Evolutionary conservation across 2,329 filamentous ascomycete genomes (phyloP), one percentile per base, ranked within the genome.

Genomic region (Trichoderma sp.): DNA sequence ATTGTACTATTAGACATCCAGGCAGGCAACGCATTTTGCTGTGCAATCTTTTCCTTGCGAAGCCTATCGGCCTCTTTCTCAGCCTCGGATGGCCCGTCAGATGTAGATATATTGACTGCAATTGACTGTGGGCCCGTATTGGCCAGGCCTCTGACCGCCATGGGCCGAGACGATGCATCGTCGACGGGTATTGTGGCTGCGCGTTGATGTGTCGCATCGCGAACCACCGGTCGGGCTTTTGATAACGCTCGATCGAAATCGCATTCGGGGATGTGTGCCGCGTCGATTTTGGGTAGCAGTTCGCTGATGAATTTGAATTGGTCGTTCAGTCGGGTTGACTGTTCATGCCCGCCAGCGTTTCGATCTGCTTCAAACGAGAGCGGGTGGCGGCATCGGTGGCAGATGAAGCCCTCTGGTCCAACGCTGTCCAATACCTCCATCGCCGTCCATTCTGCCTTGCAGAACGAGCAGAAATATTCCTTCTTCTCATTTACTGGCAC

Each of bases 401-500:
- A 99, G 58, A 91, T 81, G 77, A 98, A 98, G 0, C 94, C 92
- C 58, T 83, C 79, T 1, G 85, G 84, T 61, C 91, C 89, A 51
- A 89, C 84, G 69, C 87, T 89, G 80, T 97, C 93, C 64, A 98
- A 82, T 1, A 96, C 94, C 73, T 98, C 94, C 79, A 98, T 89
- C 72, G 91, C 88, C 3, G 94, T 97, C 87, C 92, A 99, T 77
- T 97, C 91, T 1, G 91, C 86, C 73, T 90, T 89, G 82, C 96
- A 99, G 68, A 89, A 87, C 37, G 86, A 83, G 80, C 96, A 99
- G 70, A 91, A 90, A 75, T 94, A 96, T 77, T 98, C 96, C 79
- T 97, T 97, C 78, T 93, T 91, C 79, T 98, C 95, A 68, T 88
- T 87, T 11, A 90, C 91, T 0, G 93, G 90, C 21, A 92, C 89